Conservation (phyloP, 306 rosid species). For the Herpetospermum pedunculosum region DNA sequence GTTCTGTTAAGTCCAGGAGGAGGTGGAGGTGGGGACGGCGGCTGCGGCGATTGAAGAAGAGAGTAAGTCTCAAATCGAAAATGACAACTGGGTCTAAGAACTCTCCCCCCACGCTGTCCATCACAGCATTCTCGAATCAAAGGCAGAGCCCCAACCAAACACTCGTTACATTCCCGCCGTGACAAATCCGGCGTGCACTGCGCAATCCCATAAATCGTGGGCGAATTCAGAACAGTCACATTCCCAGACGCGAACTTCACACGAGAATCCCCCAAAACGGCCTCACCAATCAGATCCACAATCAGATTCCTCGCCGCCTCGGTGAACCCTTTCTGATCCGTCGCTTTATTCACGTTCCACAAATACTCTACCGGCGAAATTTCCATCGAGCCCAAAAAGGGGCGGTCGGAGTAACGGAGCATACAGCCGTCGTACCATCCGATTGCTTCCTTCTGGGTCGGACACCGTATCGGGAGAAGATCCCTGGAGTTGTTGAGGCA, state of each 20-base stretch:
- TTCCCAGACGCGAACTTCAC: background rate
- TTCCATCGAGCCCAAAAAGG: background rate
- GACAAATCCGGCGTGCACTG: constrained; percentile 25
- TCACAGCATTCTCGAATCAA: rapidly evolving
- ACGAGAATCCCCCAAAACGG: background rate
- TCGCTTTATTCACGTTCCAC: background rate
- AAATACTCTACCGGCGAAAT: background rate
- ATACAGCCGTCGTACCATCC: constrained; percentile 1
- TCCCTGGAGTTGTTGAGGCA: background rate
- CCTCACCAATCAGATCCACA: background rate
- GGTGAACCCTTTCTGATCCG: background rate
- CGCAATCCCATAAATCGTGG: background rate
- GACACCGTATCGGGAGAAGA: background rate
- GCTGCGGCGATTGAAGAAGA: background rate
- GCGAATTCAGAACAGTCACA: background rate
- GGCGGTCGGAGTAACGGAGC: constrained; percentile 2
- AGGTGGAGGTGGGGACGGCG: background rate
- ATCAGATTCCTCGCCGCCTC: background rate
- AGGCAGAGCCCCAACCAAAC: background rate
- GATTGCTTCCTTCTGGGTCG: background rate
- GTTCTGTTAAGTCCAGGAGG: background rate
- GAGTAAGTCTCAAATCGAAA: background rate
- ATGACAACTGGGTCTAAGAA: constrained; percentile 2
- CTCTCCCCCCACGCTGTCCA: background rate
- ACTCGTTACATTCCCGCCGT: background rate